Conservation (phyloP, 768 basidiomycete genomes). For the Mycena vulgaris region DNA sequence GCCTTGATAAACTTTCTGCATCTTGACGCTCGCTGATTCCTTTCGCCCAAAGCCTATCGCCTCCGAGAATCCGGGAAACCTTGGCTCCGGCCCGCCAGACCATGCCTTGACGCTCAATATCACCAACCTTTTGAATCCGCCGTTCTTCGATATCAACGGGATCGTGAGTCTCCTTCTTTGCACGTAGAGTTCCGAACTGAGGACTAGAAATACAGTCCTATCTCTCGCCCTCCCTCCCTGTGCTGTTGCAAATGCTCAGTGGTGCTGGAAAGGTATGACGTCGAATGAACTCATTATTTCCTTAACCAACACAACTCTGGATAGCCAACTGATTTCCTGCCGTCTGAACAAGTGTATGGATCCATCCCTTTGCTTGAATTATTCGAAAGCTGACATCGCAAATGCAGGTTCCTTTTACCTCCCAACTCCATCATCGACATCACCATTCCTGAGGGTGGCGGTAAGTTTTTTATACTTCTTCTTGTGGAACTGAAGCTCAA, state of each 20-base stretch:
- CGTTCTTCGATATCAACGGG: slow-evolving; percentile 39
- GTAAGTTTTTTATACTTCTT: too few species aligned
- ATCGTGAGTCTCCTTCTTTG: slow-evolving; percentile 34
- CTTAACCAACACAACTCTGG: too few species aligned
- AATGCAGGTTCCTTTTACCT: slow-evolving; percentile 8
- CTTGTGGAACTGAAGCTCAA: too few species aligned
- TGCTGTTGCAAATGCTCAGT: slow-evolving; percentile 23
- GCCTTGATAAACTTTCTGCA: neutral
- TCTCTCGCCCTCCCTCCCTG: slow-evolving; percentile 18
- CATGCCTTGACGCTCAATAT: slow-evolving; percentile 30
- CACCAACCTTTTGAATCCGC: slow-evolving; percentile 35
- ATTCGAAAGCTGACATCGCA: neutral
- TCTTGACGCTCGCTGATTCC: too few species aligned
- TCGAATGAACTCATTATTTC: too few species aligned
- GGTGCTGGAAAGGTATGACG: slow-evolving; percentile 14
- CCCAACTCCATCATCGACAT: slow-evolving; percentile 29
- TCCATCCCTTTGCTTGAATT: too few species aligned
- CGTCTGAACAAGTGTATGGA: slow-evolving; percentile 23
- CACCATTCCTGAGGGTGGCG: slow-evolving; percentile 23
- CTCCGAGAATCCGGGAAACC: slow-evolving; percentile 23
- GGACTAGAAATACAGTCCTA: slow-evolving; percentile 15
- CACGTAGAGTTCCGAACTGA: neutral
- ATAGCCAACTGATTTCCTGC: slow-evolving; percentile 11
- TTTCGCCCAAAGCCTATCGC: slow-evolving; percentile 27
- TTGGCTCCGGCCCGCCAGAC: slow-evolving; percentile 36